Conservation (phyloP, 176 grass and related monocot species). For the Alopecurus myosuroides region DNA sequence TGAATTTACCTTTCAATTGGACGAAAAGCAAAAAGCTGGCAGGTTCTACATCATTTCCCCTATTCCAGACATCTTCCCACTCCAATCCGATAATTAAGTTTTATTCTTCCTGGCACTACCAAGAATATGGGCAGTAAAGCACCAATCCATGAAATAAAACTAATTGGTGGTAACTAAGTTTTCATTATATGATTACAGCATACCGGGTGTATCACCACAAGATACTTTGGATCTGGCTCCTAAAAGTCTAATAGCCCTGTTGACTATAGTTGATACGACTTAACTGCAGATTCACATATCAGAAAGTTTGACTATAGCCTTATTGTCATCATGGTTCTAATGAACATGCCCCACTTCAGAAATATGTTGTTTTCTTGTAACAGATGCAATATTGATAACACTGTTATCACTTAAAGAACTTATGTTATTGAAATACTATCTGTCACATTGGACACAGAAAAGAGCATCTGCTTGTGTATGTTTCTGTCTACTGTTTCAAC, state of each 20-base stretch:
- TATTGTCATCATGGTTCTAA: not conserved
- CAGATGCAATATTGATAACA: not conserved
- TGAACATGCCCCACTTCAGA: not conserved
- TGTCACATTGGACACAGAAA: not conserved
- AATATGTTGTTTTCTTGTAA: not conserved
- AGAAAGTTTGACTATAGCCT: not conserved
- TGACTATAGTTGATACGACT: not conserved
- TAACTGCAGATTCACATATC: not conserved
- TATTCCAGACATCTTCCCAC: not conserved
- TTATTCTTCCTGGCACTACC: not conserved
- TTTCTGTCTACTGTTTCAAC: not conserved
- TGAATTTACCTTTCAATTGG: conserved; percentile 6
- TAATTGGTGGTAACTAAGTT: not conserved
- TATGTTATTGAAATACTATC: not conserved
- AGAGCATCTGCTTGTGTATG: not conserved
- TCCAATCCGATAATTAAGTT: not conserved
- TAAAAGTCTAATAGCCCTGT: not conserved
- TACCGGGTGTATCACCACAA: not conserved
- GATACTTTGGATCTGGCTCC: not conserved
- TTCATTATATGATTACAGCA: not conserved
- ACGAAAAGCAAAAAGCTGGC: conserved; percentile 10
- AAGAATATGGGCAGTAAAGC: not conserved
- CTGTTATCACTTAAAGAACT: not conserved
- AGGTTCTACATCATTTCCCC: conserved; percentile 5
- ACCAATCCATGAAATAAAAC: not conserved